A percentile compares a stretch with the other conserved stretches of the same genome.
phyloP scores from a whole-genome alignment of 2,329 filamentous ascomycete genomes.

The Dothiorella sarmentorum region DNA sequence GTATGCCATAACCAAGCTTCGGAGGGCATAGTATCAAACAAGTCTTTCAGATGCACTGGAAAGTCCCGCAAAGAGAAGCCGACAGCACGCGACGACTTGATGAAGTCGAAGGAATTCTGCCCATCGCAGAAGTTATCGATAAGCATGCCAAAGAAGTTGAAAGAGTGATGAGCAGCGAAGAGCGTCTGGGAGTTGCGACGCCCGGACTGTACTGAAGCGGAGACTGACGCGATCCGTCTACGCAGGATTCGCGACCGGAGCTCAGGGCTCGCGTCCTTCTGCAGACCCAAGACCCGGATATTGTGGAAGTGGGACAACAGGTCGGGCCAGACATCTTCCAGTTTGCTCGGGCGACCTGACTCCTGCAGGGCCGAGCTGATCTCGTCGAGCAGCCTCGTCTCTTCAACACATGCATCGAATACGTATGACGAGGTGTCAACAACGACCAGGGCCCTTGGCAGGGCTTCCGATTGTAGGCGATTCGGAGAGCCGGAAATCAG shows the following conservation, averaged over 20 bases:
- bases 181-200: slow-evolving; percentile 4
- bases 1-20: slow-evolving; percentile 26
- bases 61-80: slow-evolving; percentile 23
- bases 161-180: slow-evolving; percentile 22
- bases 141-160: slow-evolving; percentile 19
- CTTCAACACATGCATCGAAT: slow-evolving; percentile 22
- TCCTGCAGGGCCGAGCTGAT: slow-evolving; percentile 15
- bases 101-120: slow-evolving; percentile 21
- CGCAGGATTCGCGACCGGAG: slow-evolving; percentile 12
- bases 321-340: too few species aligned
- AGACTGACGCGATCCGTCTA: slow-evolving; percentile 13
- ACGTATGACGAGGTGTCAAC: slow-evolving; percentile 23
- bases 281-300: slow-evolving; percentile 21
- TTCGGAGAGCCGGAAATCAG: slow-evolving; percentile 9
- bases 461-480: slow-evolving; percentile 19
- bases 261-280: not conserved
- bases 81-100: slow-evolving; percentile 21
- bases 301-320: slow-evolving; percentile 17
- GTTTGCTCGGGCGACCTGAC: not conserved
- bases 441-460: slow-evolving; percentile 26
- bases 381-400: slow-evolving; percentile 19
- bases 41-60: slow-evolving; percentile 23
- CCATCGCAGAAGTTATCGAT: slow-evolving; percentile 19
- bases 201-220: slow-evolving; percentile 2
- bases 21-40: slow-evolving; percentile 24